A percentile compares a stretch with the other conserved stretches of the same genome.
These are phyloP conservation scores for Irpex lacteus DNA, from an alignment of 1,284 basidiomycete genomes.

Conservation along the genomic window DNA sequence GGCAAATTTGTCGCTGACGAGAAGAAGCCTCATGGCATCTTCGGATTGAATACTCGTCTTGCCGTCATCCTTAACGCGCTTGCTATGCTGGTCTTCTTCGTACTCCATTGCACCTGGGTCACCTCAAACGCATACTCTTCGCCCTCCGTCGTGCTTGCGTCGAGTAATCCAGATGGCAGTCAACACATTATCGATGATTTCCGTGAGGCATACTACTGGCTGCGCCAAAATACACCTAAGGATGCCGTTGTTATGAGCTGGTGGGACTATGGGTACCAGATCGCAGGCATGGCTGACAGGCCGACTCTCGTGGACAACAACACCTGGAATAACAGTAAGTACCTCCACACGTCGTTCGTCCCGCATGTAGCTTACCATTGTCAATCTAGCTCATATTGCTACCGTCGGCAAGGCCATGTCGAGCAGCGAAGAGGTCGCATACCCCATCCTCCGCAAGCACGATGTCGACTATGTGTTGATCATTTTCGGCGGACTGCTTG, in stretches of 20 bases:
- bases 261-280: conserved; percentile 99
- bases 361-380: conserved; percentile 14
- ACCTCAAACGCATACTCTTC: conserved; percentile 96
- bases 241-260: conserved; percentile 97
- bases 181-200: conserved; percentile 99
- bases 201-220: conserved; percentile 99
- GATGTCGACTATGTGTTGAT: conserved; percentile 98
- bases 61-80: conserved; percentile 78
- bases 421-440: conserved; percentile 90
- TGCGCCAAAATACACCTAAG: conserved; percentile 91
- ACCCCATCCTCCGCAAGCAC: conserved; percentile 95
- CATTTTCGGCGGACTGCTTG: conserved; percentile 96
- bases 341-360: not conserved
- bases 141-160: conserved; percentile 94
- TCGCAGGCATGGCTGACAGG: conserved; percentile 97
- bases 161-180: conserved; percentile 78
- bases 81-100: conserved; percentile 84
- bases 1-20: conserved; percentile 37
- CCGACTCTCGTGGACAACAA: conserved; percentile 99
- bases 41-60: conserved; percentile 82
- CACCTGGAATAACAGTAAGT: conserved; percentile 99
- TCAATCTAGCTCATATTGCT: conserved; percentile 78
- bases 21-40: conserved; percentile 60
- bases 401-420: conserved; percentile 99
- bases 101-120: conserved; percentile 96